phyloP scores from a whole-genome alignment of 257 asterid genomes.

The Solanum boliviense region DNA sequence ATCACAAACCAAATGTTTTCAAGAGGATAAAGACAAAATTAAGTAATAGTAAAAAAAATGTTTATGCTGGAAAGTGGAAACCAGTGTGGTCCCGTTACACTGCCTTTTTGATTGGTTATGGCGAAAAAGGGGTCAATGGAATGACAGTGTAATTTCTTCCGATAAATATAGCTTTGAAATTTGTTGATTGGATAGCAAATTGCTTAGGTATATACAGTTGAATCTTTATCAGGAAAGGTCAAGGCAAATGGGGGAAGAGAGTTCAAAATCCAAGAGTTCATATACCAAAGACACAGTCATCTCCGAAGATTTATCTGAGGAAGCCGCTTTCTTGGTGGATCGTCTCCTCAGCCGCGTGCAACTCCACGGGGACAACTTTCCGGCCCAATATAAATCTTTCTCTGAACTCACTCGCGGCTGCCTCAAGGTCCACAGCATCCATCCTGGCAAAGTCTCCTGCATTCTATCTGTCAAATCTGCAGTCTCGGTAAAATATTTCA shows the following conservation, averaged over 20 bases:
- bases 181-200: neutral
- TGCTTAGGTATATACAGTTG: neutral
- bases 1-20: neutral
- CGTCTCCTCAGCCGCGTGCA: conserved; percentile 9
- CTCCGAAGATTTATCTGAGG: conserved; percentile 13
- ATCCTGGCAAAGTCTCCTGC: conserved; percentile 65
- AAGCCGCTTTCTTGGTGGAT: neutral
- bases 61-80: neutral
- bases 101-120: neutral
- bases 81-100: neutral
- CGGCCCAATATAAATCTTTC: conserved; percentile 19
- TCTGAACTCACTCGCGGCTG: neutral
- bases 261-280: neutral
- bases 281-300: neutral
- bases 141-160: neutral
- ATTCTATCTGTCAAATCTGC: conserved; percentile 47
- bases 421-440: conserved; percentile 26
- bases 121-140: neutral
- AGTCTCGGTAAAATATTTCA: conserved; percentile 30
- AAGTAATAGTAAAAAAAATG: too few relatives aligned
- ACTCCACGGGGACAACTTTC: conserved; percentile 11
- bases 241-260: neutral
- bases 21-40: neutral
- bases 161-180: too few relatives aligned
- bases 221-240: neutral